Evolutionary conservation across 148 eudicot genomes (phyloP), one percentile per base, ranked within the genome.

Genomic region (Hydrangea macrophylla): DNA sequence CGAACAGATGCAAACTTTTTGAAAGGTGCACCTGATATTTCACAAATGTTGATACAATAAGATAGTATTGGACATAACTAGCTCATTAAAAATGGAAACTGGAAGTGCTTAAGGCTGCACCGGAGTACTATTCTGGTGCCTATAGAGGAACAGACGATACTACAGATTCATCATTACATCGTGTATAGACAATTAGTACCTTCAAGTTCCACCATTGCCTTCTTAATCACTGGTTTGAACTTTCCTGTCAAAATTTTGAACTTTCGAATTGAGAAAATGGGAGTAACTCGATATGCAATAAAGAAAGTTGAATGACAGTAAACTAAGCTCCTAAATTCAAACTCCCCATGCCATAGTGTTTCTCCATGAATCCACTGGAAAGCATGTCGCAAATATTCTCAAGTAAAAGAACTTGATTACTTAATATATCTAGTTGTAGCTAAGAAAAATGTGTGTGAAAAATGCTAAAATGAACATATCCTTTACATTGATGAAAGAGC

Each of bases 191-290:
- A 1, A n/a, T 18, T 64, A 18, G 27, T 64, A 64, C 68, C 68
- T 28, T 64, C 55, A 8, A 64, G 68, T 45, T 64, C 68, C 36
- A 64, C 68, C 55, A 64, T 44, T 44, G 68, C 68, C 37, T 64
- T 64, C 68, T 64, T 64, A 44, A 45, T 64, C 55, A 64, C 68
- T 8, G 68, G 68, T 18, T 64, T 64, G 20, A 64, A 64, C 13
- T 64, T 45, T 44, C 68, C 68, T 64, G 56, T 25, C 39, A 64
- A 18, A 64, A 13, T 9, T 64, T 40, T 48, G 2, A 40, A 33
- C 15, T 25, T 7, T 7, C 6, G 18, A 7, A 27, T 3, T 44
- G 22, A 42, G 68, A 27, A 17, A 39, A 40, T 39, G 2, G 51
- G 5, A 4, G 39, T 12, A 23, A 51, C 18, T 66, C 20, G 54